These are phyloP conservation scores for Beta corolliflora DNA, from an alignment of 179 eudicot genomes.

Conservation along the genomic window DNA sequence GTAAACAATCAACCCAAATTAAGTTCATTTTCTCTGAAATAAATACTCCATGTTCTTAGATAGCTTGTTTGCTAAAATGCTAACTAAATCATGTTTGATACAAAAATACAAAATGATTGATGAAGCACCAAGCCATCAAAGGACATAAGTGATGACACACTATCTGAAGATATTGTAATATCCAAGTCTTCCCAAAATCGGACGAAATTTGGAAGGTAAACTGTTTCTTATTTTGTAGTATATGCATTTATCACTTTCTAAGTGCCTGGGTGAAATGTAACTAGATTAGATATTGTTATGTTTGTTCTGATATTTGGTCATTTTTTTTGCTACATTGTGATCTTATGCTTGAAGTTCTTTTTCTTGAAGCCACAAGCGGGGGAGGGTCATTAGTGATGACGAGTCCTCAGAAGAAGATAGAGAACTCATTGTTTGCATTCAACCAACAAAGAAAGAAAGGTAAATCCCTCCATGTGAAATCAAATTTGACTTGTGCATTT, in stretches of 20 bases:
- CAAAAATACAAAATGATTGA: neutral
- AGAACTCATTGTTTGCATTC: neutral
- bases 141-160: neutral
- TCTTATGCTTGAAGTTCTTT: neutral
- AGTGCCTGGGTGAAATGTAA: neutral
- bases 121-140: neutral
- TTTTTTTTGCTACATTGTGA: neutral
- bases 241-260: neutral
- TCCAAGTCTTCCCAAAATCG: neutral
- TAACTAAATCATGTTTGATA: neutral
- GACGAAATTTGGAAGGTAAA: constrained; percentile 17
- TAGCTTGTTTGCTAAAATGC: neutral
- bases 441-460: constrained; percentile 16
- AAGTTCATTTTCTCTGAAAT: neutral
- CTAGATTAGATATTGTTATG: neutral
- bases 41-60: neutral
- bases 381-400: constrained; percentile 19
- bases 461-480: neutral
- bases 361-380: constrained; percentile 8
- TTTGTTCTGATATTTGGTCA: neutral
- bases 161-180: neutral
- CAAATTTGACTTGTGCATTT: neutral
- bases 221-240: neutral
- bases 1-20: neutral
- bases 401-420: constrained; percentile 5